phyloP scores from a whole-genome alignment of 192 early-diverging fungal genomes.

The Borealophlyctis nickersoniae region DNA sequence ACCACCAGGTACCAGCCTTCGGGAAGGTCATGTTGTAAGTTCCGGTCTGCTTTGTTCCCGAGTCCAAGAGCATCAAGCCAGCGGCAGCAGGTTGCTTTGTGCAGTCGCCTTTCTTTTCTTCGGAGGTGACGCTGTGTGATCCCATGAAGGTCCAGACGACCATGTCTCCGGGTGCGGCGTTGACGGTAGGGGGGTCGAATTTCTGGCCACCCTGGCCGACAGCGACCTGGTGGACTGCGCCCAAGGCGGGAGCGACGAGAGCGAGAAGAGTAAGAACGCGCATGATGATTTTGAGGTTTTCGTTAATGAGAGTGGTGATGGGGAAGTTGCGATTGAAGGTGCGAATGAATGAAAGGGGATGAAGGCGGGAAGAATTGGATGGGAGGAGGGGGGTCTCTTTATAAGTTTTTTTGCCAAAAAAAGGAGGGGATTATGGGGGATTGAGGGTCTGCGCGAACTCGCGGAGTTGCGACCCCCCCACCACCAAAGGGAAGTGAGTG shows the following conservation, averaged over 20 bases:
- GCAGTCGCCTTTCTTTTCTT: not conserved
- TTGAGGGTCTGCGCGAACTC: no score
- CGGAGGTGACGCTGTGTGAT: not conserved
- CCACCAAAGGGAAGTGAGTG: no score
- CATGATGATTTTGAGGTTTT: no score
- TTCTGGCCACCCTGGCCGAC: not conserved
- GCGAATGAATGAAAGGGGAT: no score
- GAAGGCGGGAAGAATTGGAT: no score
- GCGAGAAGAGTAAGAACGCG: not conserved
- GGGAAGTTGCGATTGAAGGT: no score
- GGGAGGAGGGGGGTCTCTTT: no score
- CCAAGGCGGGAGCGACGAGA: not conserved
- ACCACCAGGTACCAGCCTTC: not conserved
- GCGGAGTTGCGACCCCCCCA: no score
- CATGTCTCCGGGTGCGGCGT: not conserved
- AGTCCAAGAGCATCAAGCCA: not conserved
- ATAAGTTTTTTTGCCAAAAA: no score
- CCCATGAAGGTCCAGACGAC: not conserved
- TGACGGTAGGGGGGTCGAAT: not conserved
- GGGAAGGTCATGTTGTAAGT: not conserved
- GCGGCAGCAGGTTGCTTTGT: not conserved
- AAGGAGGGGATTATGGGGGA: no score
- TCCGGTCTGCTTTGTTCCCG: not conserved
- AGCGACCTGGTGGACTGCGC: not conserved
- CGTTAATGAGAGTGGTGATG: no score